These are phyloP conservation scores for Odontarrhena argentea DNA, from an alignment of 345 rosid genomes.

Conservation along the genomic window DNA sequence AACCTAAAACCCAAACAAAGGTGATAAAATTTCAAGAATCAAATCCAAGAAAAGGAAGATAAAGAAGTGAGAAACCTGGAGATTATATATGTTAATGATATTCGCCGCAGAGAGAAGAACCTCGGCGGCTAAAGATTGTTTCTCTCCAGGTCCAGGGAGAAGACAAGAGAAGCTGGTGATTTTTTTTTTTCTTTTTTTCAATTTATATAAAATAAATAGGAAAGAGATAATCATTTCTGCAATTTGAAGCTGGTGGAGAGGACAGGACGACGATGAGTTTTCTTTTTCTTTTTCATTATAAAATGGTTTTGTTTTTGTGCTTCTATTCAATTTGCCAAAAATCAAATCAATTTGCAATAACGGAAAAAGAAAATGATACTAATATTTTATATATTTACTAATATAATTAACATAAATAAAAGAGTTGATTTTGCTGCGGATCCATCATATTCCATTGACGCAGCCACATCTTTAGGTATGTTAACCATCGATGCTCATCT, in stretches of 20 bases:
- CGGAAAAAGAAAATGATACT: background rate
- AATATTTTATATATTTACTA: no score
- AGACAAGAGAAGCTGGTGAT: conserved; percentile 8
- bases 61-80: conserved; percentile 32
- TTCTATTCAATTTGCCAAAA: no score
- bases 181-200: background rate
- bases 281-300: background rate
- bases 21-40: background rate
- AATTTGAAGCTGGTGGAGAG: conserved; percentile 19
- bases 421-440: conserved; percentile 36
- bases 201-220: conserved; percentile 27
- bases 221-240: conserved; percentile 34
- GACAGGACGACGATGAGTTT: conserved; percentile 5
- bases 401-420: no score
- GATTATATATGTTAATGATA: background rate
- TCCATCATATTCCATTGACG: conserved; percentile 3
- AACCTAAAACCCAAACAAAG: background rate
- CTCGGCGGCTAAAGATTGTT: conserved; percentile 35
- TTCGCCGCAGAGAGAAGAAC: conserved; percentile 33
- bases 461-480: no score
- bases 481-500: no score
- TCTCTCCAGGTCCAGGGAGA: conserved; percentile 10
- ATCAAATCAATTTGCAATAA: no score
- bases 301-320: conserved; percentile 12
- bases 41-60: background rate